phyloP scores from a whole-genome alignment of 129 eudicot genomes.

The Centella asiatica region DNA sequence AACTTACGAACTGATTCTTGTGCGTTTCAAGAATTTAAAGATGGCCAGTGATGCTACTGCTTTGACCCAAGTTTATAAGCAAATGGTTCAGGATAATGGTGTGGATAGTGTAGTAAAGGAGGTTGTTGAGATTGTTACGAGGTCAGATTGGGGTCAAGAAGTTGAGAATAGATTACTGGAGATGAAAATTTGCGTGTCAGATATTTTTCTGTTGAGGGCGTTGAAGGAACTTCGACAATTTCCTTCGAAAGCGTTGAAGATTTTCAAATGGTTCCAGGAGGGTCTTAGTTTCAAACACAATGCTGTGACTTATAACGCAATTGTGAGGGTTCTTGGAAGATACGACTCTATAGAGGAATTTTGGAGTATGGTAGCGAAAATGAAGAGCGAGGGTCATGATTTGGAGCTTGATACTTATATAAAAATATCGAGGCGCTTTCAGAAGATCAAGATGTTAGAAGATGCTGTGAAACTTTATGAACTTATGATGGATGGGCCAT shows the following conservation, averaged over 20 bases:
- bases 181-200: slow-evolving; percentile 37
- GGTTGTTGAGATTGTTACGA: slow-evolving; percentile 37
- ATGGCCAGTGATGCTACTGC: slow-evolving; percentile 39
- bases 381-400: slow-evolving; percentile 52
- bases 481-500: slow-evolving; percentile 86
- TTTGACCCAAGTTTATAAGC: slow-evolving; percentile 43
- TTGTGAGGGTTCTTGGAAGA: slow-evolving; percentile 53
- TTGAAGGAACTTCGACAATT: slow-evolving; percentile 37
- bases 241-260: slow-evolving; percentile 48
- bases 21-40: slow-evolving; percentile 31
- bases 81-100: slow-evolving; percentile 36
- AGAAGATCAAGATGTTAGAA: slow-evolving; percentile 53
- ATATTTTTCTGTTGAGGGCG: slow-evolving; percentile 54
- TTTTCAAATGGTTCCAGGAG: slow-evolving; percentile 60
- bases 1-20: slow-evolving; percentile 26
- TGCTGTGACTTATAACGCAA: slow-evolving; percentile 56
- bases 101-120: slow-evolving; percentile 39
- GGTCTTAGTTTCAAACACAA: slow-evolving; percentile 30
- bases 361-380: slow-evolving; percentile 49
- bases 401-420: slow-evolving; percentile 76
- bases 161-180: slow-evolving; percentile 48
- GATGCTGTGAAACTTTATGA: slow-evolving; percentile 81
- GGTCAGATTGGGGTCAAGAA: slow-evolving; percentile 39
- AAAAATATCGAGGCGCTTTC: slow-evolving; percentile 58
- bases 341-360: slow-evolving; percentile 54